Percentiles rank a stretch among this genome's conserved stretches.
Evolutionary conservation across 2,329 filamentous ascomycete species (phyloP).

Genomic region (Arthrobotrys pseudoclavata): DNA sequence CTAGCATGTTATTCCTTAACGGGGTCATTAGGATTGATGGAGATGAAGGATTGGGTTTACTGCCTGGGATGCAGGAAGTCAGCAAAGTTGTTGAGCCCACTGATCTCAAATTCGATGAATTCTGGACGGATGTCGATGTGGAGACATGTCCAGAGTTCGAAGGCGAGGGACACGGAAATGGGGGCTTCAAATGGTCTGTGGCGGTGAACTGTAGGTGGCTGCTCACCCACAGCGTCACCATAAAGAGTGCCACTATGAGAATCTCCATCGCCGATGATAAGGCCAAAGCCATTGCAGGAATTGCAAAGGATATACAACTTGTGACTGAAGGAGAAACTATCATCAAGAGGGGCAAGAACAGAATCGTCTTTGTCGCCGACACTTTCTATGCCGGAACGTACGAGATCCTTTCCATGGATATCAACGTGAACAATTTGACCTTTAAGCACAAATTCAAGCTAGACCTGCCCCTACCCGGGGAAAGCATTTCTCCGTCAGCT

Average conservation of each 20-base stretch:
- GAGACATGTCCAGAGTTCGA: conserved; percentile 77
- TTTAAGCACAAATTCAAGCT: conserved; percentile 58
- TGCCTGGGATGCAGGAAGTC: conserved; percentile 71
- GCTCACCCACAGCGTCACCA: conserved; percentile 76
- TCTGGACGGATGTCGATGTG: conserved; percentile 79
- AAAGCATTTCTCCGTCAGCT: conserved; percentile 25
- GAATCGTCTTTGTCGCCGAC: conserved; percentile 42
- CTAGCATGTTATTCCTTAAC: conserved; percentile 52
- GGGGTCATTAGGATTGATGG: conserved; percentile 48
- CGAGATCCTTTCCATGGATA: conserved; percentile 43
- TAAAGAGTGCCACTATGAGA: conserved; percentile 76
- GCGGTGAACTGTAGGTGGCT: conserved; percentile 78
- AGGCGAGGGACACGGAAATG: conserved; percentile 69
- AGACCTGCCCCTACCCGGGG: conserved; percentile 30
- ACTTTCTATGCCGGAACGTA: conserved; percentile 50
- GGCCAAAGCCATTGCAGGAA: conserved; percentile 65
- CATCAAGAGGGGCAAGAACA: conserved; percentile 70
- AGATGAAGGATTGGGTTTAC: conserved; percentile 41
- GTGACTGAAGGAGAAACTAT: conserved; percentile 69
- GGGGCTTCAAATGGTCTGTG: conserved; percentile 77
- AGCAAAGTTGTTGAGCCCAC: conserved; percentile 70
- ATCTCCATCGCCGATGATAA: conserved; percentile 68
- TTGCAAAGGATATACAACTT: conserved; percentile 77
- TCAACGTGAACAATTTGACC: conserved; percentile 47
- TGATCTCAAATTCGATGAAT: conserved; percentile 71